Conservation (phyloP, 1,139 yeast genomes). For the Kluyveromyces sp. region DNA sequence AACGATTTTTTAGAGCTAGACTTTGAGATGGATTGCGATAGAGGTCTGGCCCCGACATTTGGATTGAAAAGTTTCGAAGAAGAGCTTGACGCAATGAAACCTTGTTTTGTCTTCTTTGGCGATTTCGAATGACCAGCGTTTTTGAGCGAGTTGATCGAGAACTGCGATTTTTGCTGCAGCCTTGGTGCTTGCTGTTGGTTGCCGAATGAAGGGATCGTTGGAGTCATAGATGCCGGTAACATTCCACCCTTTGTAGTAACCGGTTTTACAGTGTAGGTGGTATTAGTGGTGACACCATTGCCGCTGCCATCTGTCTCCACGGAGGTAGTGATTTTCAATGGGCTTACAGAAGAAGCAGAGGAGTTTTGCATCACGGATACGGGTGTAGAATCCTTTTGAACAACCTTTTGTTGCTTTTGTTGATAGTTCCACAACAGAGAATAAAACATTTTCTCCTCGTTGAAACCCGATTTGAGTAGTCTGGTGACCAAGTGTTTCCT, state of each 20-base stretch:
- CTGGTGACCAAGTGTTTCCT: constrained; percentile 52
- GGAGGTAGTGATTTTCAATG: neutral
- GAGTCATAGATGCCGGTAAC: constrained; percentile 5
- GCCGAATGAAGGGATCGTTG: neutral
- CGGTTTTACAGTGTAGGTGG: too few relatives aligned
- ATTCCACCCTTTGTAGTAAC: constrained; percentile 10
- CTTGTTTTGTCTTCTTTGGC: constrained; percentile 7
- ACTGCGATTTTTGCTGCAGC: constrained; percentile 25
- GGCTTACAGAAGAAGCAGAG: neutral
- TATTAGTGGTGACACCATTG: constrained; percentile 4
- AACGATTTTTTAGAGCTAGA: constrained; percentile 19
- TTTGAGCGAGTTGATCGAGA: constrained; percentile 22
- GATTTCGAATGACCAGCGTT: constrained; percentile 3
- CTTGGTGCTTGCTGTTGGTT: constrained; percentile 18
- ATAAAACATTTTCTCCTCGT: constrained; percentile 86
- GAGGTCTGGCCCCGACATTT: constrained; percentile 2
- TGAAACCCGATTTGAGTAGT: constrained; percentile 50
- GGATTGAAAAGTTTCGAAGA: constrained; percentile 24
- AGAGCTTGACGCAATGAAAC: constrained; percentile 20
- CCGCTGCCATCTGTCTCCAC: neutral
- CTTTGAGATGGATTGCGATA: constrained; percentile 1
- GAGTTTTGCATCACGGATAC: neutral
- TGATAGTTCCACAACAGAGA: constrained; percentile 76
- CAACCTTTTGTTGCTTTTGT: constrained; percentile 50
- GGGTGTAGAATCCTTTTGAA: neutral